Evolutionary conservation across 768 basidiomycete genomes (phyloP), one percentile per base, ranked within the genome.

Genomic region (Naganishia antarctica): DNA sequence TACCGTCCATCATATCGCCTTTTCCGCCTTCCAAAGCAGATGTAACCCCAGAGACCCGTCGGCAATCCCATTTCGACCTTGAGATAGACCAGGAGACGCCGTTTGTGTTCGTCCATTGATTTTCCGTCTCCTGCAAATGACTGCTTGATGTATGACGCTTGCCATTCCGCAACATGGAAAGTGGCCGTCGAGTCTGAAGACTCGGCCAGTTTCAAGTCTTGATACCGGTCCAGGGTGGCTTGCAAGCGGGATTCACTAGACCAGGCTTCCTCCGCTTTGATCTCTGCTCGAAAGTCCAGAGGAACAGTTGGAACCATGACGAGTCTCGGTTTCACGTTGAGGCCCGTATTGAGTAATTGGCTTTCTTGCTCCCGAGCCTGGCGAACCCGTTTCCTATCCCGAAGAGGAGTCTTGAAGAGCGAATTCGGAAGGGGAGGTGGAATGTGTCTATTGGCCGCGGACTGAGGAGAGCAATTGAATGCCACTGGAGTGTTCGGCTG

Each of bases 41-140:
- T 57, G n/a, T 57, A 57, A 9, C 53, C 53, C 53, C 53, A 57
- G 16, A 57, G 34, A 21, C 53, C 53, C 9, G 53, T 57, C n/a
- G 53, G 37, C 21, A 21, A 21, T 37, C 53, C 53, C 26, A 57
- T 21, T 23, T 57, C 26, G 53, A 57, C 37, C 26, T 57, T 57
- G 53, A 57, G 37, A 25, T 57, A 40, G 16, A 57, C 53, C 12
- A 21, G 23, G 12, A 37, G 26, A 34, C 26, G 16, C 23, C 23
- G 21, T 57, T 34, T n/a, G 9, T 40, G 9, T 4, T 25, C 7
- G 13, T 37, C 12, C 32, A 34, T 31, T 18, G 53, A 4, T 25
- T 11, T 40, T 23, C 34, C 23, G 3, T 16, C 32, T 26, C 9
- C 34, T 11, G 53, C 4, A 11, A 7, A 6, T 23, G 47, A 12